phyloP scores from a whole-genome alignment of 148 eudicot species.

The Euryodendron excelsum region DNA sequence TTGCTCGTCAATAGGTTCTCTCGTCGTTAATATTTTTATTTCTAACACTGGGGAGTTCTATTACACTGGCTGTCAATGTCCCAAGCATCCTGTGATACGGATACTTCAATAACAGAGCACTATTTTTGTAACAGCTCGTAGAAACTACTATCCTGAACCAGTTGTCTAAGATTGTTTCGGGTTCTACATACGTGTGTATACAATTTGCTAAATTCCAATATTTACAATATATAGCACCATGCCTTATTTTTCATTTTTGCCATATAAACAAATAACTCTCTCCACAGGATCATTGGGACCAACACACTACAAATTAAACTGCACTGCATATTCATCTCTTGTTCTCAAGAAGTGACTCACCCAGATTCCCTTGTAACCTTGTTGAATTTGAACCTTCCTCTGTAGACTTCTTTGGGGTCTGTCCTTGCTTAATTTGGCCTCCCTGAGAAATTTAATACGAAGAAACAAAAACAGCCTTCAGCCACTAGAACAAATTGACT shows the following conservation, averaged over 20 bases:
- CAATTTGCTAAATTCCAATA: slow-evolving; percentile 6
- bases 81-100: too few species aligned
- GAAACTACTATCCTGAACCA: too few species aligned
- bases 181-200: neutral
- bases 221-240: neutral
- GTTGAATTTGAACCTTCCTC: slow-evolving; percentile 44
- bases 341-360: slow-evolving; percentile 29
- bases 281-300: neutral
- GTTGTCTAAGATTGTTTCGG: too few species aligned
- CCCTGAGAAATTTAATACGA: slow-evolving; percentile 41
- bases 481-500: neutral
- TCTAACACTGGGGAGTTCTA: too few species aligned
- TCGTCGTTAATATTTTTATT: too few species aligned
- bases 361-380: slow-evolving; percentile 20
- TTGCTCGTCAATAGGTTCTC: too few species aligned
- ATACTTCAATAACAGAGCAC: too few species aligned
- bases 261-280: neutral
- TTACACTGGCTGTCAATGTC: too few species aligned
- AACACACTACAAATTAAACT: neutral
- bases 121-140: too few species aligned
- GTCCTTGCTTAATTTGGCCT: slow-evolving; percentile 56
- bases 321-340: slow-evolving; percentile 8
- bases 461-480: neutral
- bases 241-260: neutral
- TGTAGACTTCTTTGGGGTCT: slow-evolving; percentile 36